Percentiles rank a stretch among this genome's conserved stretches.
phyloP scores from a whole-genome alignment of 306 rosid species.

The Pterocarpus santalinus region DNA sequence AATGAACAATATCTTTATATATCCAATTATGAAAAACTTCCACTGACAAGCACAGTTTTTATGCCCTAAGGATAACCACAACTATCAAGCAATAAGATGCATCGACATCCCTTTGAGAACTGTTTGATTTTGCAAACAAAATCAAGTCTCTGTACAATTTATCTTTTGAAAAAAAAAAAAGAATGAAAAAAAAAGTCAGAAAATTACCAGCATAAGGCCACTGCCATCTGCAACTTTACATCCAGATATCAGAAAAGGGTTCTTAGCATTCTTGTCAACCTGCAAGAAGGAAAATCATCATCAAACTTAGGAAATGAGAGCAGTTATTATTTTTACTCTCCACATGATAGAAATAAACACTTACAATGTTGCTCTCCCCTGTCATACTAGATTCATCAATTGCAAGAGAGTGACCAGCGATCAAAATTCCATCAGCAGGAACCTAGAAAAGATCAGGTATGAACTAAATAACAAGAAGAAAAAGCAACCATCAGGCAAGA shows the following conservation, averaged over 20 bases:
- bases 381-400: constrained; percentile 95
- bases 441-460: constrained; percentile 57
- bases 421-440: constrained; percentile 88
- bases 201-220: constrained; percentile 85
- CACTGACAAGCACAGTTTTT: not conserved
- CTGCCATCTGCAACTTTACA: constrained; percentile 96
- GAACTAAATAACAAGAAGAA: constrained; percentile 33
- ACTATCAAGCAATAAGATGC: constrained; percentile 5
- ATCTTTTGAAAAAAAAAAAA: not conserved
- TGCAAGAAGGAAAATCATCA: constrained; percentile 46
- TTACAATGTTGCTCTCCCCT: constrained; percentile 90
- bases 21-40: constrained; percentile 6
- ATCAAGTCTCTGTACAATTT: too few species aligned
- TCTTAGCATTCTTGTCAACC: constrained; percentile 71
- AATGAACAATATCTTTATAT: not conserved
- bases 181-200: not conserved
- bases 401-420: constrained; percentile 79
- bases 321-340: constrained; percentile 2
- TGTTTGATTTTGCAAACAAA: too few species aligned
- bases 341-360: constrained; percentile 45
- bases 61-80: not conserved
- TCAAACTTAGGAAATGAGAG: constrained; percentile 13
- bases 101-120: not conserved
- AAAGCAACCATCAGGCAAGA: constrained; percentile 28
- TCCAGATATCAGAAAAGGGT: constrained; percentile 88